phyloP scores from a whole-genome alignment of 805 yeast species.

The Candida methanosorbosa region DNA sequence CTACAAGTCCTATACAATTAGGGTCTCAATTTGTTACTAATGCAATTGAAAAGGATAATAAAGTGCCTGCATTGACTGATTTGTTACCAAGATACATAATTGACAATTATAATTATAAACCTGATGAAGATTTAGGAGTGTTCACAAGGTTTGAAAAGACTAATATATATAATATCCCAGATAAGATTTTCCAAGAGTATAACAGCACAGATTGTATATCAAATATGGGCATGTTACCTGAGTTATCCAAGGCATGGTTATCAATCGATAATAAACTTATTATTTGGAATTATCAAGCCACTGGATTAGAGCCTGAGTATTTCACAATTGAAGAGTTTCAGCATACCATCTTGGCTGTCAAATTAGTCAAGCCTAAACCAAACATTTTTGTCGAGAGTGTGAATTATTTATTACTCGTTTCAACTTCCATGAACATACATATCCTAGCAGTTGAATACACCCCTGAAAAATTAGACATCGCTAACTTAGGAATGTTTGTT shows the following conservation, averaged over 20 bases:
- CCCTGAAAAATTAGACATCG: slow-evolving; percentile 50
- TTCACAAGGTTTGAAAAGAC: slow-evolving; percentile 75
- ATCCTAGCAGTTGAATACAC: slow-evolving; percentile 61
- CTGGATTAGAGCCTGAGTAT: slow-evolving; percentile 47
- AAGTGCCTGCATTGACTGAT: slow-evolving; percentile 48
- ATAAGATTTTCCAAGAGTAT: slow-evolving; percentile 65
- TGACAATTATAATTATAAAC: slow-evolving; percentile 56
- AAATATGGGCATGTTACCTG: slow-evolving; percentile 78
- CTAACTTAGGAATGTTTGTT: slow-evolving; percentile 76
- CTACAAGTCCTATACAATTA: slow-evolving; percentile 43
- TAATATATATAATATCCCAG: slow-evolving; percentile 66
- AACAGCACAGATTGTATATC: slow-evolving; percentile 57
- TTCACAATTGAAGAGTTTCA: slow-evolving; percentile 76
- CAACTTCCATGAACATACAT: slow-evolving; percentile 75
- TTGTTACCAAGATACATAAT: slow-evolving; percentile 50
- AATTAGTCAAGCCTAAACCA: slow-evolving; percentile 71
- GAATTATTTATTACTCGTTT: slow-evolving; percentile 59
- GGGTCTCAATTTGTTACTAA: slow-evolving; percentile 58
- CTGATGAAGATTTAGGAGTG: slow-evolving; percentile 32
- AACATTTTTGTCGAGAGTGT: slow-evolving; percentile 76
- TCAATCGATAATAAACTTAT: slow-evolving; percentile 72
- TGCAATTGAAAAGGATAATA: slow-evolving; percentile 50
- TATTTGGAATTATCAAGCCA: slow-evolving; percentile 64
- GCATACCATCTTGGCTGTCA: slow-evolving; percentile 69
- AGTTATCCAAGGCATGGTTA: slow-evolving; percentile 78